Conservation (phyloP, 2,329 filamentous ascomycete genomes). For the Arthrobotrys conoides region DNA sequence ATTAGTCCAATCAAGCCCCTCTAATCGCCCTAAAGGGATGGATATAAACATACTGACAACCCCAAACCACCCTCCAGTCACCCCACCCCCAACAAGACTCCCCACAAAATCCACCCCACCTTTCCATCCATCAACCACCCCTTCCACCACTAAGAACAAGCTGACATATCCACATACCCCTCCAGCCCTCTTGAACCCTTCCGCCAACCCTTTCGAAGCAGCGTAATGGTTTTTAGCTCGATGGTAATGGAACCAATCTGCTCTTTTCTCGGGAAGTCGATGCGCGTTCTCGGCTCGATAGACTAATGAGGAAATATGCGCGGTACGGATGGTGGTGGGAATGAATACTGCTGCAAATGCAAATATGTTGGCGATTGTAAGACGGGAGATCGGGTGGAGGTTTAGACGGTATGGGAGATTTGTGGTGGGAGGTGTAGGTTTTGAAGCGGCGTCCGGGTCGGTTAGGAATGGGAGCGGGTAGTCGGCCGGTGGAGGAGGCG, state of each 20-base stretch:
- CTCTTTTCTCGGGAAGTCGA: slow-evolving; percentile 83
- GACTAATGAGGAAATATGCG: slow-evolving; percentile 80
- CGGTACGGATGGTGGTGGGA: slow-evolving; percentile 80
- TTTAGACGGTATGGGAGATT: slow-evolving; percentile 69
- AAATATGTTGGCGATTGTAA: slow-evolving; percentile 75
- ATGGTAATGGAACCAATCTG: slow-evolving; percentile 98
- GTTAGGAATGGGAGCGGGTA: slow-evolving; percentile 51
- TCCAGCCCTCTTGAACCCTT: slow-evolving; percentile 76
- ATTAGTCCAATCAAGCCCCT: slow-evolving; percentile 66
- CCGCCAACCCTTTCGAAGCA: slow-evolving; percentile 81
- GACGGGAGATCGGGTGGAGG: slow-evolving; percentile 76
- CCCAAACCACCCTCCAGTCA: slow-evolving; percentile 88
- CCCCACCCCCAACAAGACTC: slow-evolving; percentile 80
- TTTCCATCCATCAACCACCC: slow-evolving; percentile 64
- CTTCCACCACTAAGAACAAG: slow-evolving; percentile 44
- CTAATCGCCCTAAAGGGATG: slow-evolving; percentile 3
- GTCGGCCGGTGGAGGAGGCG: slow-evolving; percentile 24
- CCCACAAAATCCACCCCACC: slow-evolving; percentile 84
- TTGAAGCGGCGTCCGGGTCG: slow-evolving; percentile 57
- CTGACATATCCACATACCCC: slow-evolving; percentile 60
- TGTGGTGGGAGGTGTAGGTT: slow-evolving; percentile 24
- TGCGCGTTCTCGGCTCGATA: slow-evolving; percentile 98
- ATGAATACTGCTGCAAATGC: slow-evolving; percentile 78
- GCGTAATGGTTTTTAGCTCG: slow-evolving; percentile 96
- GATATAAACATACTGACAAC: slow-evolving; percentile 76